Evolutionary conservation across 2,329 filamentous ascomycete species (phyloP).

Genomic region (Cryphonectria naterciae): DNA sequence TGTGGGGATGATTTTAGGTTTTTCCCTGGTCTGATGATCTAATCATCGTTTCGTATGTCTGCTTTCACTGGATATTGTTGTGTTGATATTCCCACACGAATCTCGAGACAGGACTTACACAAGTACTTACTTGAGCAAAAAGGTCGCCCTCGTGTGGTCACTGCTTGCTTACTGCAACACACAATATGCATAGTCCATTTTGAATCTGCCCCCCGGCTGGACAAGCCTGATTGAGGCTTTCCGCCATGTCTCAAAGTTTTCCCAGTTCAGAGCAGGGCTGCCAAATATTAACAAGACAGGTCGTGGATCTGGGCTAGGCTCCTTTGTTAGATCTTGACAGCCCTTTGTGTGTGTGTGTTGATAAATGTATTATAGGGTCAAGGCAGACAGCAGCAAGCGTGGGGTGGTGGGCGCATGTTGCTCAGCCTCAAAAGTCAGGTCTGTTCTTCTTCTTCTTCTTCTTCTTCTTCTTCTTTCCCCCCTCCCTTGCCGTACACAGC

Average conservation of each 20-base stretch:
- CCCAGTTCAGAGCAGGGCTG: too few species aligned
- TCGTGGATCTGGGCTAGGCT: background rate
- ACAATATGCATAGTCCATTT: background rate
- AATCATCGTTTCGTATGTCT: background rate
- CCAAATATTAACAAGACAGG: too few species aligned
- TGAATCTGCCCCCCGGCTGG: background rate
- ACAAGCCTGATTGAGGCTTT: background rate
- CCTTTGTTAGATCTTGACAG: background rate
- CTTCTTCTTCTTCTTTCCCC: background rate
- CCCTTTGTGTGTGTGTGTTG: background rate
- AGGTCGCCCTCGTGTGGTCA: background rate
- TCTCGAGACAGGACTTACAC: background rate
- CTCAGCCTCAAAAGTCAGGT: background rate
- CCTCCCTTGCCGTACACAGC: background rate
- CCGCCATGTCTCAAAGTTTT: background rate
- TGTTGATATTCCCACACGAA: background rate
- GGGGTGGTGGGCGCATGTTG: background rate
- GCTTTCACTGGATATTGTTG: too few species aligned
- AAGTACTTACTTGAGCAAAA: too few species aligned
- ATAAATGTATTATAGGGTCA: background rate
- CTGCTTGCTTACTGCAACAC: background rate
- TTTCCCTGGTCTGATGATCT: background rate
- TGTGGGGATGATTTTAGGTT: background rate
- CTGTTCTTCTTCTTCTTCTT: background rate
- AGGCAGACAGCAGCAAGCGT: background rate